Conservation (phyloP, 257 asterid genomes). For the Solanum pennellii region DNA sequence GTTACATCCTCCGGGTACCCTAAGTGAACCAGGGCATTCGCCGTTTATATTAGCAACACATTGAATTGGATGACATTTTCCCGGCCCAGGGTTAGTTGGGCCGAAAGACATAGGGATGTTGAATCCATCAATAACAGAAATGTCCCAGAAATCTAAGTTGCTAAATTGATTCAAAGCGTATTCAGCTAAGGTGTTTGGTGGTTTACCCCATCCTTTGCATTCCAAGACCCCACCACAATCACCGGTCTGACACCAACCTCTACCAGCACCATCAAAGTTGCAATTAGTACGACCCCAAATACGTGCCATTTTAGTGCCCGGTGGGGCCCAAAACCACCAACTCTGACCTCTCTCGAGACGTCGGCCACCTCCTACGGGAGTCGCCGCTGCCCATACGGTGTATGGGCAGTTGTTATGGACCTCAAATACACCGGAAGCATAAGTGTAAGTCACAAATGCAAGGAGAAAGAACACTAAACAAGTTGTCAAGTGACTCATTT, state of each 20-base stretch:
- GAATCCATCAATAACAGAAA: conserved; percentile 44
- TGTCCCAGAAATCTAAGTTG: conserved; percentile 35
- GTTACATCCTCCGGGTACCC: conserved; percentile 33
- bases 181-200: conserved; percentile 47
- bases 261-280: conserved; percentile 36
- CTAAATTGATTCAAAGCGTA: conserved; percentile 39
- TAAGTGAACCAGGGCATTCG: conserved; percentile 27
- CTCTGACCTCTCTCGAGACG: conserved; percentile 19
- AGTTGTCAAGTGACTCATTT: neutral
- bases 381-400: conserved; percentile 29
- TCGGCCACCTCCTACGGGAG: conserved; percentile 8
- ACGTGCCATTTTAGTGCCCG: conserved; percentile 14
- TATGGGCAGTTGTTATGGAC: conserved; percentile 17
- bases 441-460: neutral
- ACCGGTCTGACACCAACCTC: conserved; percentile 47
- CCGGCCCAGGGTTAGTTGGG: neutral
- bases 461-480: neutral
- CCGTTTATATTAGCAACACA: conserved; percentile 26
- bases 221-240: conserved; percentile 43
- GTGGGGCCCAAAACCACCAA: conserved; percentile 15
- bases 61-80: conserved; percentile 18
- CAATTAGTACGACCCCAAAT: conserved; percentile 70
- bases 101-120: conserved; percentile 48
- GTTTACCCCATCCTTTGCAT: conserved; percentile 29
- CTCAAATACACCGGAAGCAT: conserved; percentile 15